Evolutionary conservation across 345 rosid species (phyloP).

Genomic region (Dimocarpus longan): DNA sequence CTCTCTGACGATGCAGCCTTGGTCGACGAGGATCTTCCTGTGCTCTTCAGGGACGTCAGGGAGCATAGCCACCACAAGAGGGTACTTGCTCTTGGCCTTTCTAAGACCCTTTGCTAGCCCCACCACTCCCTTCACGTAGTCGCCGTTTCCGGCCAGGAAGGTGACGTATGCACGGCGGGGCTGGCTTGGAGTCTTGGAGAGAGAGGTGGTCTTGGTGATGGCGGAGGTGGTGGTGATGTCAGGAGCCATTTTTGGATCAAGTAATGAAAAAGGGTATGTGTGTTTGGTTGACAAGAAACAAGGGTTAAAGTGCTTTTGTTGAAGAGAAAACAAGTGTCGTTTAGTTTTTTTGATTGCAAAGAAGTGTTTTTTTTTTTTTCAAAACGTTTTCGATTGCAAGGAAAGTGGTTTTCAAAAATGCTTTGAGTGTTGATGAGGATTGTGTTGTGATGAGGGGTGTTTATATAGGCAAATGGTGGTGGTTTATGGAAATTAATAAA

Average conservation of each 20-base stretch:
- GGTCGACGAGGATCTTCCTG: conserved; percentile 49
- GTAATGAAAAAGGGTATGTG: no score
- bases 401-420: background rate
- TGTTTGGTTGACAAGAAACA: no score
- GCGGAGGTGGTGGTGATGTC: conserved; percentile 16
- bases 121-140: conserved; percentile 72
- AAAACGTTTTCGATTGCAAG: background rate
- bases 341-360: no score
- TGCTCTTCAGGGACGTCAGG: conserved; percentile 75
- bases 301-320: no score
- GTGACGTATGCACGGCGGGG: conserved; percentile 50
- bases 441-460: background rate
- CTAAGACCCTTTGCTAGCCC: conserved; percentile 74
- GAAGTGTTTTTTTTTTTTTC: no score
- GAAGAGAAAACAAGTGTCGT: no score
- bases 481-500: background rate
- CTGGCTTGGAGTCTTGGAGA: conserved; percentile 3
- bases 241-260: conserved; percentile 33
- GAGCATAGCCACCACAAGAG: conserved; percentile 64
- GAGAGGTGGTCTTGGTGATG: conserved; percentile 10
- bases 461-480: conserved; percentile 14
- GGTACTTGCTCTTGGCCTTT: conserved; percentile 55
- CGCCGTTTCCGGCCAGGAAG: conserved; percentile 71
- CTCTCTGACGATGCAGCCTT: conserved; percentile 59
- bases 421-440: background rate